Evolutionary conservation across 83 land plant genomes (phyloP).

Genomic region (Picea abies): DNA sequence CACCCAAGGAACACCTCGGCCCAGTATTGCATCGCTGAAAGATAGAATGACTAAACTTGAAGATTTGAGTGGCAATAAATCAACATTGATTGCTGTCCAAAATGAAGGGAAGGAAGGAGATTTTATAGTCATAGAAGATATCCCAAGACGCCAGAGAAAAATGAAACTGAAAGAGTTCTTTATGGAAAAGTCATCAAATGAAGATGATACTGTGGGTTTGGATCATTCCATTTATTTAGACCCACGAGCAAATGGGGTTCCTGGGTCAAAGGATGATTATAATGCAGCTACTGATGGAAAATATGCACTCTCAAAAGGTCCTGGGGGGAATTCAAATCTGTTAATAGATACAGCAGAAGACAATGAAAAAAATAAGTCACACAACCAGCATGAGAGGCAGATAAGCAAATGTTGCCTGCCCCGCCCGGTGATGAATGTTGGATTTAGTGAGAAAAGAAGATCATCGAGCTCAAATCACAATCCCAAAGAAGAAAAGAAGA

Average conservation of each 20-base stretch:
- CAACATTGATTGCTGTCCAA: not conserved
- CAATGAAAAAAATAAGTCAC: not conserved
- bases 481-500: conserved; percentile 2
- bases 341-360: conserved; percentile 20
- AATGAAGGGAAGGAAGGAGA: not conserved
- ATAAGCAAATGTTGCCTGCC: conserved; percentile 36
- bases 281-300: conserved; percentile 9
- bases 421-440: conserved; percentile 20
- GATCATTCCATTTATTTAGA: not conserved
- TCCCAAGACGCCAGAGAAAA: conserved; percentile 28
- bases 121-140: not conserved
- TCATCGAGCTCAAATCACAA: conserved; percentile 12
- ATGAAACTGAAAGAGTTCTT: conserved; percentile 46
- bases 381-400: conserved; percentile 4
- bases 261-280: not conserved
- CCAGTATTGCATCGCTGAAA: conserved; percentile 10
- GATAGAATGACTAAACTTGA: conserved; percentile 13
- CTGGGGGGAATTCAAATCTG: not conserved
- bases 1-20: conserved; percentile 17
- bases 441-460: conserved; percentile 27
- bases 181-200: conserved; percentile 22
- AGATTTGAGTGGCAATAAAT: not conserved
- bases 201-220: not conserved
- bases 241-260: not conserved
- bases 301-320: conserved; percentile 13